Base-by-base conservation (phyloP, 2,329 filamentous ascomycete species). In the Dendryphion nanum region DNA sequence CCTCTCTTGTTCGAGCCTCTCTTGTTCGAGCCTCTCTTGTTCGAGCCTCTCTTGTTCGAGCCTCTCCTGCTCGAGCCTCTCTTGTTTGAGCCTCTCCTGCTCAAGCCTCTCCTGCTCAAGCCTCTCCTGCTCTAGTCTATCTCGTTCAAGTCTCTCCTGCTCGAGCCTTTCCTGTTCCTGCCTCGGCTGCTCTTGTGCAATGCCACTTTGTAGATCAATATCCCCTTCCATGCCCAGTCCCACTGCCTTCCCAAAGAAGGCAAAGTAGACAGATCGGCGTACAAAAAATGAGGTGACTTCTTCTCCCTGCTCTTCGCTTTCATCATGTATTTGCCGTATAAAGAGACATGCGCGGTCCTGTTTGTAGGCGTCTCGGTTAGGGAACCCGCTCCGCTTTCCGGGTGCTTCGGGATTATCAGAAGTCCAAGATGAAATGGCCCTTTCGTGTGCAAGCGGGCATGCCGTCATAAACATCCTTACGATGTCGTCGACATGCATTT, bases 111-210 rank as follows among this genome's bases (percentile, higher is more conserved):
- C 23, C 23, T n/a, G 23, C n/a, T 26, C 23, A 26, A 26, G 23
- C 23, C 23, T 26, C 23, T 26, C 23, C 23, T n/a, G 23, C n/a
- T 26, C 23, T 7, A 31, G 29, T 15, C 28, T 38, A 24, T 38
- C 35, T 33, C 26, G 35, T 33, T 38, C 35, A 33, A 33, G 28
- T 28, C 35, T 38, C 19, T 38, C 35, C 26, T 33, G 35, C 14
- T 38, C 35, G 15, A 38, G 33, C 28, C 38, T 41, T 29, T 38
- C 28, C 28, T 38, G 28, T 29, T 33, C 17, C 28, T 23, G 28
- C 18, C 5, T 38, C 13, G 32, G n/a, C 36, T 38, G 15, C 23
- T 38, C 36, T 10, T 3, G 17, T 14, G 14, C 21, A 18, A 20
- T 29, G 7, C 23, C 23, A 6, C 30, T 8, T 15, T 36, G 6